Evolutionary conservation across 495 filamentous ascomycete species (phyloP), one percentile per base, ranked within the genome.

Genomic region (Letharia lupina): DNA sequence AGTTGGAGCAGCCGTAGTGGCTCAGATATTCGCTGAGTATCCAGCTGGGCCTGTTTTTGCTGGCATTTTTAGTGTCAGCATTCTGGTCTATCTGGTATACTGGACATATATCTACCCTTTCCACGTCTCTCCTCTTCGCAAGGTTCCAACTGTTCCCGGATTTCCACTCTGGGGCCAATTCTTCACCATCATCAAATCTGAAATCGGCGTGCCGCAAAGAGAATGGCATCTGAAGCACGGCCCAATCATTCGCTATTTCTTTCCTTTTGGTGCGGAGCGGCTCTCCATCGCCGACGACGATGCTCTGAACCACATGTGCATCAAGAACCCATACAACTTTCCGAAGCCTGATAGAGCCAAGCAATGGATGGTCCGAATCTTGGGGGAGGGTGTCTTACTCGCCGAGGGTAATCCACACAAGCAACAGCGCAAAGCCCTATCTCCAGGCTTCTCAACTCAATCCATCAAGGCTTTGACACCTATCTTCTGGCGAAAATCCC

Each of bases 251-350:
- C 70, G 78, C 69, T 80, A 78, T 59, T 78, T 78, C 71, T 79
- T 79, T 40, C 78, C 78, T 23, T 77, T 80, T 31, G 78, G 77
- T 40, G 72, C 73, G 18, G 77, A 79, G 68, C 75, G 77, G 28
- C 72, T 80, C 37, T 77, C 78, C 15, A 71, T 80, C 35, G 76
- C 77, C 60, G 78, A 80, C 68, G 76, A 76, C 58, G 72, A 74
- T 45, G 75, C 76, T 33, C 73, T 83, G 60, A 77, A 77, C 63
- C 78, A 82, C 65, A 78, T 82, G 73, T 80, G 78, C 13, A 70
- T 80, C 65, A 79, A 78, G 65, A 80, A 83, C 71, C 78, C 80
- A 5, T 82, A 83, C 75, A 82, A 81, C 70, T 83, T 77, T 69
- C 79, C 79, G 23, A 82, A 83, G 66, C 81, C 81, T 0, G 68